A percentile compares a stretch with the other conserved stretches of the same genome.
These are phyloP conservation scores for Microsporum canis DNA, from an alignment of 2,329 filamentous ascomycete genomes.

Conservation along the genomic window DNA sequence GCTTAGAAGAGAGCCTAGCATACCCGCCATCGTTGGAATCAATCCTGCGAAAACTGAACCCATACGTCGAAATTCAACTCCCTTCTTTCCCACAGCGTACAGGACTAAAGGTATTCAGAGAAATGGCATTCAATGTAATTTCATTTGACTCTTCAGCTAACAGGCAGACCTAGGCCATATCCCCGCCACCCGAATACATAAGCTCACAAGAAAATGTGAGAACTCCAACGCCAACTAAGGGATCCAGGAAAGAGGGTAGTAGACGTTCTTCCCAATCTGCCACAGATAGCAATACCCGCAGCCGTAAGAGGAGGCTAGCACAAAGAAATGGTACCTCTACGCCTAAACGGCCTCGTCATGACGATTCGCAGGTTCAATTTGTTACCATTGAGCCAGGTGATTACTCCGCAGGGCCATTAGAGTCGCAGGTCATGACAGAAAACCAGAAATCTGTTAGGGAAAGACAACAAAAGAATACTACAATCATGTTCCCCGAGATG, in stretches of 20 bases:
- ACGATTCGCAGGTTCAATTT: conserved; percentile 74
- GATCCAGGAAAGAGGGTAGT: neutral
- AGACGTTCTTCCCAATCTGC: conserved; percentile 9
- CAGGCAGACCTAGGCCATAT: conserved; percentile 9
- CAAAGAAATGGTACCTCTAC: conserved; percentile 21
- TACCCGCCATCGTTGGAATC: conserved; percentile 56
- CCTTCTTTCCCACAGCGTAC: conserved; percentile 36
- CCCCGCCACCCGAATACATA: conserved; percentile 27
- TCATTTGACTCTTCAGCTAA: conserved; percentile 5
- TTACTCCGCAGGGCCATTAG: conserved; percentile 37
- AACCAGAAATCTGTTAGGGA: conserved; percentile 67
- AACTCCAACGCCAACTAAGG: neutral
- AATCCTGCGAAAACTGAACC: conserved; percentile 50
- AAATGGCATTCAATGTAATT: neutral
- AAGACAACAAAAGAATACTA: conserved; percentile 53
- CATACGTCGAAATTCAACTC: conserved; percentile 42
- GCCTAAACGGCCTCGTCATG: conserved; percentile 53
- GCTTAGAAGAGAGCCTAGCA: conserved; percentile 45
- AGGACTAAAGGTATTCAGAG: conserved; percentile 22
- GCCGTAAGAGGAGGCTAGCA: neutral
- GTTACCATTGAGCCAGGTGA: conserved; percentile 52
- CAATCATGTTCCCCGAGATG: conserved; percentile 57
- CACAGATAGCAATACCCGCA: neutral
- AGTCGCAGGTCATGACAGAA: conserved; percentile 67
- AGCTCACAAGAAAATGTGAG: conserved; percentile 41